Evolutionary conservation across 345 rosid species (phyloP).

Genomic region (Rhodamnia argentea): DNA sequence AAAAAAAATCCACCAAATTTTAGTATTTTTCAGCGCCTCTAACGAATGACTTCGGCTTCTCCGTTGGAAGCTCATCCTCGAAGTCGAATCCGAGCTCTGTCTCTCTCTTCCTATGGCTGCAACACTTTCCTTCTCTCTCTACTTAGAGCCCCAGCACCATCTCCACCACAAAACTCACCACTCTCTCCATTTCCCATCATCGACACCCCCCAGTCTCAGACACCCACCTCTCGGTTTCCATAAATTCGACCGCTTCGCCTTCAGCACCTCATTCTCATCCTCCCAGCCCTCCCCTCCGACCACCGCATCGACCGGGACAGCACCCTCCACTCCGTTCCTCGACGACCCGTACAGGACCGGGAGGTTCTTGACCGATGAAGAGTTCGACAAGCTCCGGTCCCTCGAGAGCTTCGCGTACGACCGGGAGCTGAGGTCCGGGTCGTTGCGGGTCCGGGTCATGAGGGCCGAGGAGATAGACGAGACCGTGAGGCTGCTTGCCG

Average conservation of each 20-base stretch:
- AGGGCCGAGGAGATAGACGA: conserved; percentile 62
- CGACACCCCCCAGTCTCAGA: conserved; percentile 16
- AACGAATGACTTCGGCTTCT: background rate
- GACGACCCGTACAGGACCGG: conserved; percentile 51
- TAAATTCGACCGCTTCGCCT: conserved; percentile 13
- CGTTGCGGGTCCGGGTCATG: conserved; percentile 63
- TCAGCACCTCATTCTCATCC: conserved; percentile 20
- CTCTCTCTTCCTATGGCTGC: conserved; percentile 29
- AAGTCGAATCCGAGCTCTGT: background rate
- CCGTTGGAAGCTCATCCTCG: background rate
- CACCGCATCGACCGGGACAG: conserved; percentile 12
- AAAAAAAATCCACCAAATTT: background rate
- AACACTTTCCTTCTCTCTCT: conserved; percentile 28
- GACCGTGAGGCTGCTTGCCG: conserved; percentile 58
- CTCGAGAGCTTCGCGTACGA: conserved; percentile 56
- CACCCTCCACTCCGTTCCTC: conserved; percentile 22
- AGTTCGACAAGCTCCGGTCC: conserved; percentile 50
- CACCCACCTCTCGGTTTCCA: background rate
- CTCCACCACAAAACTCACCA: conserved; percentile 1
- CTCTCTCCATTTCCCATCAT: conserved; percentile 13
- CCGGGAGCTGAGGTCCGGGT: conserved; percentile 47
- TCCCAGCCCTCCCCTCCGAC: conserved; percentile 23
- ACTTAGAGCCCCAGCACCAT: conserved; percentile 24
- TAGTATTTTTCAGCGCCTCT: background rate
- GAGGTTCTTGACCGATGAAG: conserved; percentile 55